Conservation (phyloP, 257 asterid genomes). For the Nicotiana tabacum region DNA sequence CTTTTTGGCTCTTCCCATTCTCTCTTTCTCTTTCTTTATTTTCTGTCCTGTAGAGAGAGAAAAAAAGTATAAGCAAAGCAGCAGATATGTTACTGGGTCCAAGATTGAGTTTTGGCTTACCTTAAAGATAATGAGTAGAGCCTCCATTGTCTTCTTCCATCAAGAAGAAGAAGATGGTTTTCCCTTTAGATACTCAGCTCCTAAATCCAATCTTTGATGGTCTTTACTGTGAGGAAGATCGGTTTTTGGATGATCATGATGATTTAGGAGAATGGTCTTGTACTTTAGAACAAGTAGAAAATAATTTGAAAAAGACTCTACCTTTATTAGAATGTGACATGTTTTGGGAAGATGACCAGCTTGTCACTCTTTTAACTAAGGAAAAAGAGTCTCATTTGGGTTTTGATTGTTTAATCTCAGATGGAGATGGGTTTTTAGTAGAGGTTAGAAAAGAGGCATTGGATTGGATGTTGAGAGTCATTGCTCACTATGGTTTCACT, state of each 20-base stretch:
- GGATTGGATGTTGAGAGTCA: conserved; percentile 67
- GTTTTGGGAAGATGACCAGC: conserved; percentile 85
- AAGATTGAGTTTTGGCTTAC: conserved; percentile 44
- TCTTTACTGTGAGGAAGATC: conserved; percentile 78
- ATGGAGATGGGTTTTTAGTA: conserved; percentile 50
- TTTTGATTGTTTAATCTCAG: conserved; percentile 21
- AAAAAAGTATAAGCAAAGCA: conserved; percentile 9
- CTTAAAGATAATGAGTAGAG: conserved; percentile 62
- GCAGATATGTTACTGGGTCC: conserved; percentile 48
- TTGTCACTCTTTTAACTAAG: conserved; percentile 43
- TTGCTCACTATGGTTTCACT: conserved; percentile 50
- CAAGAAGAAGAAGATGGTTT: conserved; percentile 55
- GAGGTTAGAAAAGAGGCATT: conserved; percentile 54
- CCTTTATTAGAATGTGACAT: conserved; percentile 55
- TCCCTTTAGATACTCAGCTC: conserved; percentile 37
- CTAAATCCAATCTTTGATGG: conserved; percentile 60
- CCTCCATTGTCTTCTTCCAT: conserved; percentile 56
- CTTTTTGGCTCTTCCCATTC: not conserved
- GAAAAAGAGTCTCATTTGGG: conserved; percentile 40
- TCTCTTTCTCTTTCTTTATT: not conserved
- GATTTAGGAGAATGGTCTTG: conserved; percentile 26
- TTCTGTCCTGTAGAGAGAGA: conserved; percentile 4
- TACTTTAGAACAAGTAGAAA: conserved; percentile 21
- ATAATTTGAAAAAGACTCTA: conserved; percentile 23
- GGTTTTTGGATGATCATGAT: conserved; percentile 43